Evolutionary conservation across 345 rosid species (phyloP), one percentile per base, ranked within the genome.

Genomic region (Eucalyptus virginea): DNA sequence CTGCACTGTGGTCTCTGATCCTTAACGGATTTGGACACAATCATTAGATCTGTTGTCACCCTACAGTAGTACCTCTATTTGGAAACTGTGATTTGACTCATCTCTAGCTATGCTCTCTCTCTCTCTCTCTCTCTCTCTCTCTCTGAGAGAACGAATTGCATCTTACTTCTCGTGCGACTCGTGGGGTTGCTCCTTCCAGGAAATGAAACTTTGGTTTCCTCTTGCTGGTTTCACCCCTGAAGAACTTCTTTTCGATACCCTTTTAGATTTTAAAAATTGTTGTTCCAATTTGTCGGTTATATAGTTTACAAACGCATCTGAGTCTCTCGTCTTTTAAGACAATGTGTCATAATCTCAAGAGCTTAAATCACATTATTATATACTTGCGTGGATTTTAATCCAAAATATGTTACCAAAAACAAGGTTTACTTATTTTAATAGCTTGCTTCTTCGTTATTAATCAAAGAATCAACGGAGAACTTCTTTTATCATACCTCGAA

Each of bases 21-120:
- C 88, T 92, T 92, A 92, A 94, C 95, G 87, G 91, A 92, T 92
- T 88, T 92, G 90, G 91, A 86, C 90, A 88, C 92, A 67, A 94
- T 92, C 92, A 89, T 93, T 92, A 19, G 91, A 88, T 88, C 91
- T 72, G 65, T 85, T 72, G 45, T 86, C 81, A 30, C 91, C 89
- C 77, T 89, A 89, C 87, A 87, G 87, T 89, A 86, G 60, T 90
- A 87, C 87, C 93, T 88, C 81, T 62, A 88, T 93, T 83, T 17
- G 92, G 94, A 89, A 90, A 90, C 48, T 88, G 45, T 50, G 93
- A 93, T 89, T 90, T 14, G 91, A 93, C 90, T 77, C 83, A 11
- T 77, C 83, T 21, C 40, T 37, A 37, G 83, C 83, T 72, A 37
- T 72, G 15, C 24, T 10, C 81, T 72, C 81, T 72, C 81, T 72